Conservation (phyloP, 495 filamentous ascomycete genomes). For the Aspergillus sclerotioniger region DNA sequence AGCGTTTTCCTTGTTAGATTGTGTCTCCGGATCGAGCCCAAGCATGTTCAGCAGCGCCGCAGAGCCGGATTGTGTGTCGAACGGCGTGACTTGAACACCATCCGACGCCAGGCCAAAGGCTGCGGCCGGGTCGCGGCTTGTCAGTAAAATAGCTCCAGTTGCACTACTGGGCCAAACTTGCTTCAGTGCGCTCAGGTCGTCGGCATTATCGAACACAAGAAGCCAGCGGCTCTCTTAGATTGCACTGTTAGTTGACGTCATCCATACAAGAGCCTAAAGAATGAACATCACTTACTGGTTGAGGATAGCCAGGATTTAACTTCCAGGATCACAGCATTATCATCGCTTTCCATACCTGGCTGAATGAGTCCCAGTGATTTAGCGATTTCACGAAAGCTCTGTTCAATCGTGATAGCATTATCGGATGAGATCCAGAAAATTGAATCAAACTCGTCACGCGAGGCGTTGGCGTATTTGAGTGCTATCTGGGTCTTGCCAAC, state of each 20-base stretch:
- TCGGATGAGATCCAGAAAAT: constrained; percentile 29
- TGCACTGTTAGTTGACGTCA: background rate
- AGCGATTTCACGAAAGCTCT: constrained; percentile 28
- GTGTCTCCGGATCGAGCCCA: background rate
- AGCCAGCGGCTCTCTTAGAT: constrained; percentile 3
- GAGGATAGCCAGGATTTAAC: constrained; percentile 22
- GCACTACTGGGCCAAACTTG: constrained; percentile 4
- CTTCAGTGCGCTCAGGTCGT: constrained; percentile 3
- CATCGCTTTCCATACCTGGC: constrained; percentile 15
- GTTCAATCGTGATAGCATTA: constrained; percentile 16
- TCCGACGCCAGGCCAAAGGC: constrained; percentile 2
- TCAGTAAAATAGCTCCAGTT: constrained; percentile 5
- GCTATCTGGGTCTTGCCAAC: constrained; percentile 40
- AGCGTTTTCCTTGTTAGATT: constrained; percentile 2
- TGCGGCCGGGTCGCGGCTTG: constrained; percentile 6
- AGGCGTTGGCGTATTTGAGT: constrained; percentile 27
- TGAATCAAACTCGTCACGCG: constrained; percentile 17
- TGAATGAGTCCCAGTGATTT: constrained; percentile 17
- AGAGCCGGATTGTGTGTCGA: constrained; percentile 10
- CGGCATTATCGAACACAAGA: constrained; percentile 8
- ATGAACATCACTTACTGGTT: constrained; percentile 2
- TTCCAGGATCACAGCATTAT: constrained; percentile 21
- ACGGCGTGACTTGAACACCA: background rate
- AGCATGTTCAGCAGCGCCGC: constrained; percentile 10
- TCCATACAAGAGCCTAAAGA: background rate